Conservation (phyloP, 805 yeast genomes). For the Candida xiaguanensis region DNA sequence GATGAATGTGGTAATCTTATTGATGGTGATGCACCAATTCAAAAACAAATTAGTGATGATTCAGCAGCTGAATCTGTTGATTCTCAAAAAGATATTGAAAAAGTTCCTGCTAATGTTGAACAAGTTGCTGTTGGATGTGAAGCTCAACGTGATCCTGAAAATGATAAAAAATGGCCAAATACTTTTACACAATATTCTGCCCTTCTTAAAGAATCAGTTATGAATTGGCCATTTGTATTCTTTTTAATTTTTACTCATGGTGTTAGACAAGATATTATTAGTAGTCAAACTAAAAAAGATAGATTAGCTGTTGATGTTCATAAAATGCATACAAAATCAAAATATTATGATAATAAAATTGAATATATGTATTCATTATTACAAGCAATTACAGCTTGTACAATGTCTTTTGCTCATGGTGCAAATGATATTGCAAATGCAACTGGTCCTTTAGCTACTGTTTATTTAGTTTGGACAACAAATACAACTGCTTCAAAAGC, state of each 20-base stretch:
- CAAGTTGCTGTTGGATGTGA: not conserved
- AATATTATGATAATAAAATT: slow-evolving; percentile 65
- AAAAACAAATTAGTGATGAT: slow-evolving; percentile 1
- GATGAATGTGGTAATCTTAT: slow-evolving; percentile 14
- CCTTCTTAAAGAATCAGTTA: slow-evolving; percentile 44
- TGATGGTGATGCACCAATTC: slow-evolving; percentile 1
- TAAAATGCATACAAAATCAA: slow-evolving; percentile 53
- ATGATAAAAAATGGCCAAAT: slow-evolving; percentile 9
- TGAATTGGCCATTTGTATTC: slow-evolving; percentile 50
- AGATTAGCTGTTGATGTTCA: slow-evolving; percentile 45
- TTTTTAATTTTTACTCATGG: slow-evolving; percentile 57
- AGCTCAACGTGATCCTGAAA: not conserved
- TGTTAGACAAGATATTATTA: slow-evolving; percentile 59
- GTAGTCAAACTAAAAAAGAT: slow-evolving; percentile 40
- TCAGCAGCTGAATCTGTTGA: slow-evolving; percentile 9
- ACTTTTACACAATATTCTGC: slow-evolving; percentile 33
- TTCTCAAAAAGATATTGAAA: slow-evolving; percentile 9
- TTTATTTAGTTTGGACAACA: slow-evolving; percentile 58
- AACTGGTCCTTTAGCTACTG: slow-evolving; percentile 68
- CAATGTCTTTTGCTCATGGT: slow-evolving; percentile 82
- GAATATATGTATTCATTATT: slow-evolving; percentile 66
- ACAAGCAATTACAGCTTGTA: slow-evolving; percentile 71
- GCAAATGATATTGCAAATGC: slow-evolving; percentile 79
- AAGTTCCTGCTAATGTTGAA: slow-evolving; percentile 6
- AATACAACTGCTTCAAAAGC: slow-evolving; percentile 45